phyloP scores from a whole-genome alignment of 352 stramenopile genomes.

The Pythium apleroticum region DNA sequence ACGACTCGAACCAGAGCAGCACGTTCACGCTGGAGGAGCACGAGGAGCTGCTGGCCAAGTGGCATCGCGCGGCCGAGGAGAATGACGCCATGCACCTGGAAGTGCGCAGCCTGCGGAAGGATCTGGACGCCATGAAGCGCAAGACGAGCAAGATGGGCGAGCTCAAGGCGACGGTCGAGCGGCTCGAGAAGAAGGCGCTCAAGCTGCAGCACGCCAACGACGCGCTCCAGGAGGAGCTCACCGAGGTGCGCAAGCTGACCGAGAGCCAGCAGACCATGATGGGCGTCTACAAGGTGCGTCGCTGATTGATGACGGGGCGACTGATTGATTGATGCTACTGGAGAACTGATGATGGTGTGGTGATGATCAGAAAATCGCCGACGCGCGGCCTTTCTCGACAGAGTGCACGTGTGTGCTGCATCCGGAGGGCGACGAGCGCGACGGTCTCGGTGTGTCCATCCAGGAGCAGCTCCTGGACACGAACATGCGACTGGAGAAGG shows the following conservation, averaged over 20 bases:
- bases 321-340: background rate
- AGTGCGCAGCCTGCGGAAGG: conserved; percentile 58
- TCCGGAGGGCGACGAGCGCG: conserved; percentile 10
- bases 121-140: conserved; percentile 46
- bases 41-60: conserved; percentile 49
- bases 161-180: conserved; percentile 42
- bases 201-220: conserved; percentile 60
- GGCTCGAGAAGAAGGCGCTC: conserved; percentile 54
- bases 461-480: conserved; percentile 28
- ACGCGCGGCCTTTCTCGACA: conserved; percentile 33
- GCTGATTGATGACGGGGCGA: too few relatives aligned
- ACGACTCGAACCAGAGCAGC: conserved; percentile 59
- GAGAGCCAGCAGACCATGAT: conserved; percentile 49
- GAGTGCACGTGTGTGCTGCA: conserved; percentile 23
- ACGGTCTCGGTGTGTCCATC: conserved; percentile 17
- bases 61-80: conserved; percentile 40
- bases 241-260: conserved; percentile 59
- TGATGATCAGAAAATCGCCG: conserved; percentile 32
- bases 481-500: conserved; percentile 18
- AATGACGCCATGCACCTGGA: conserved; percentile 45
- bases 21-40: conserved; percentile 56
- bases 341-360: background rate
- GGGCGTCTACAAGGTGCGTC: conserved; percentile 25
- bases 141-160: conserved; percentile 42
- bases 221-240: conserved; percentile 56